A percentile compares a stretch with the other conserved stretches of the same genome.
Conservation (phyloP, 768 basidiomycete species). For the Trametes cinnabarina region DNA sequence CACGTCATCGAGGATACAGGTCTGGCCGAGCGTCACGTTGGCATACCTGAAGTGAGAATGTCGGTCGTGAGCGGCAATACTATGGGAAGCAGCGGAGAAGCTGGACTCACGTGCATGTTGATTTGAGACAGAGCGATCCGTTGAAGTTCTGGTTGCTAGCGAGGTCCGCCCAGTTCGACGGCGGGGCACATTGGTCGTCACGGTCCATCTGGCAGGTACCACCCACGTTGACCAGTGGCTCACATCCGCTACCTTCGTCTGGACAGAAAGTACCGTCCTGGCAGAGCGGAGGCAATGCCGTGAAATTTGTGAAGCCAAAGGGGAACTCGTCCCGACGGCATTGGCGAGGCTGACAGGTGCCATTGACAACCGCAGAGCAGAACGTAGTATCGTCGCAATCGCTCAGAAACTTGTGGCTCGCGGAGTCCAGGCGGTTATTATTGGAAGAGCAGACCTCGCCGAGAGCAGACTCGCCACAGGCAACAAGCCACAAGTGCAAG, state of each 20-base stretch:
- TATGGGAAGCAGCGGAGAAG: too few species aligned
- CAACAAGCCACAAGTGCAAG: background rate
- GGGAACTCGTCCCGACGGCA: slow-evolving; percentile 65
- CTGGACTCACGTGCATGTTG: slow-evolving; percentile 51
- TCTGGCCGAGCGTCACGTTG: slow-evolving; percentile 49
- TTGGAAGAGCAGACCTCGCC: slow-evolving; percentile 36
- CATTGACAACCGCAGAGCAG: slow-evolving; percentile 41
- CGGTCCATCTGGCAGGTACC: slow-evolving; percentile 56
- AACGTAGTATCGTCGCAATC: slow-evolving; percentile 61
- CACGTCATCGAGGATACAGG: slow-evolving; percentile 53
- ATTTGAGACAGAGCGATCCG: slow-evolving; percentile 58
- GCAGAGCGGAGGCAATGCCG: slow-evolving; percentile 53
- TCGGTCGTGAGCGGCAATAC: too few species aligned
- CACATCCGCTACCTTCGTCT: slow-evolving; percentile 62
- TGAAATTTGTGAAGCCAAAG: slow-evolving; percentile 42
- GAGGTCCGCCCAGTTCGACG: slow-evolving; percentile 40
- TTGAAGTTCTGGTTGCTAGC: slow-evolving; percentile 45
- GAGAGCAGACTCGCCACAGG: background rate
- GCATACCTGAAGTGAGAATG: slow-evolving; percentile 44
- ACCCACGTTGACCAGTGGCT: slow-evolving; percentile 40
- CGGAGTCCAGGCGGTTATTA: slow-evolving; percentile 52
- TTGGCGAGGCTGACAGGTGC: slow-evolving; percentile 46
- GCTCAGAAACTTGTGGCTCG: slow-evolving; percentile 55
- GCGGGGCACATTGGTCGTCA: slow-evolving; percentile 53
- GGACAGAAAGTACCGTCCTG: slow-evolving; percentile 56